Conservation (phyloP, 192 early-diverging fungal genomes). For the Gamsiella multidivaricata region DNA sequence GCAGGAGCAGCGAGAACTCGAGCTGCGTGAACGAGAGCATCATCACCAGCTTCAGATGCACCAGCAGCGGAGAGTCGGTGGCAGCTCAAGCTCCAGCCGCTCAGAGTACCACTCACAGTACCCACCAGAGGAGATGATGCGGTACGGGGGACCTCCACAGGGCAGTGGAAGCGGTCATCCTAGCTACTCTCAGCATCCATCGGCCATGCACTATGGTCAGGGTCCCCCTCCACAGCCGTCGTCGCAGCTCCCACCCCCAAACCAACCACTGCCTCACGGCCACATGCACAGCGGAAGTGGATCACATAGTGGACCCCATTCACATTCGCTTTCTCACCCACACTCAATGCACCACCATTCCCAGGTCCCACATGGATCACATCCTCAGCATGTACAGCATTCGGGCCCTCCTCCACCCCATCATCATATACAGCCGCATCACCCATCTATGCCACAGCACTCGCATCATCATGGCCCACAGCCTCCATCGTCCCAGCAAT, state of each 20-base stretch:
- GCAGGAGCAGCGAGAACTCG: slow-evolving; percentile 32
- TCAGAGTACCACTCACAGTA: slow-evolving; percentile 45
- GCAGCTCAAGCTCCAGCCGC: slow-evolving; percentile 24
- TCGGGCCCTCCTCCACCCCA: slow-evolving; percentile 46
- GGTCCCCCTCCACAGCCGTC: slow-evolving; percentile 30
- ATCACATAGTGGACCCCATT: slow-evolving; percentile 34
- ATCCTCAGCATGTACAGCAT: slow-evolving; percentile 32
- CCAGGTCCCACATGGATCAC: slow-evolving; percentile 23
- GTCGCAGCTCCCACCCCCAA: slow-evolving; percentile 27
- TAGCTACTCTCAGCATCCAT: slow-evolving; percentile 35
- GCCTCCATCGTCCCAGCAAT: slow-evolving; percentile 19
- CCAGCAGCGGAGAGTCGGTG: slow-evolving; percentile 24
- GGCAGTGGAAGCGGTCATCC: slow-evolving; percentile 28
- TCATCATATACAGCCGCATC: slow-evolving; percentile 43
- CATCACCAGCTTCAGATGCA: slow-evolving; percentile 36
- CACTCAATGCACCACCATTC: slow-evolving; percentile 47
- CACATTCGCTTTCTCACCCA: slow-evolving; percentile 36
- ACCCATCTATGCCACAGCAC: slow-evolving; percentile 25
- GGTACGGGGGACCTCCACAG: slow-evolving; percentile 43
- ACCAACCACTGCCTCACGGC: slow-evolving; percentile 27
- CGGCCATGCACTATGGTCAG: slow-evolving; percentile 39
- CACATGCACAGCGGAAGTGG: slow-evolving; percentile 39
- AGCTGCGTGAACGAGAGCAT: slow-evolving; percentile 42
- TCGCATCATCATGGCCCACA: slow-evolving; percentile 37
- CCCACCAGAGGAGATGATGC: slow-evolving; percentile 39